Base-by-base conservation (phyloP, 108 stramenopile species). In the Heterococcus sp. region DNA sequence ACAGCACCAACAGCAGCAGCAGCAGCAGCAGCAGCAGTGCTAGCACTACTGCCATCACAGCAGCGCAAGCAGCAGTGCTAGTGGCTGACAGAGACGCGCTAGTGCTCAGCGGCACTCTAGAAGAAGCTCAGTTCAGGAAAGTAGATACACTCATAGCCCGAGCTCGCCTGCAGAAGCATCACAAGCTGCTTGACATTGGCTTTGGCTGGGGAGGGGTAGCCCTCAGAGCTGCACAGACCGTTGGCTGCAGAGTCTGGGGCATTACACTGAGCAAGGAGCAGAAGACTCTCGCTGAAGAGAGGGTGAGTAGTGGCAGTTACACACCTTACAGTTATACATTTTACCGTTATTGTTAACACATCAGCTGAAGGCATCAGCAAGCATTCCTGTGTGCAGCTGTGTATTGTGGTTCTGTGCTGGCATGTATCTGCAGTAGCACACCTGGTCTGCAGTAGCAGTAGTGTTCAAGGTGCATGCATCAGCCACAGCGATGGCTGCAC, bases 201-300 rank as follows among this genome's bases (percentile, higher is more conserved):
- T 97, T 93, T 79, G 96, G 96, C 28, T 97, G 96, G 95, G 97
- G 96, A 3, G 93, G 94, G 31, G 84, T 98, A 1, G 92, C 92
- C 2, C 87, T 98, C 73, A 94, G 78, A 37, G 78, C 78, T 32
- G 78, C 78, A 29, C 69, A 79, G 71, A 79, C 78, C 1, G 40
- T 79, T 27, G 78, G 94, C 11, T 95, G 95, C 85, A 89, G 83
- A 31, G 95, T 97, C 30, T 88, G 87, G 28, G 97, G 95, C 68
- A 96, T 98, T 74, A 96, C 96, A 28, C 89, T 97, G 2, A 93
- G 92, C 68, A 92, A 92, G 3, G 96, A 98, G 88, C 97, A 98
- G 88, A 89, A 89, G 72, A 92, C 91, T 21, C 78, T 94, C 35
- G 97, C 95, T 2, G 88, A 91, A 73, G 88, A 91, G 64, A 92